These are phyloP conservation scores for Helenozyma rhizophorensis DNA, from an alignment of 805 yeast species.

Conservation along the genomic window DNA sequence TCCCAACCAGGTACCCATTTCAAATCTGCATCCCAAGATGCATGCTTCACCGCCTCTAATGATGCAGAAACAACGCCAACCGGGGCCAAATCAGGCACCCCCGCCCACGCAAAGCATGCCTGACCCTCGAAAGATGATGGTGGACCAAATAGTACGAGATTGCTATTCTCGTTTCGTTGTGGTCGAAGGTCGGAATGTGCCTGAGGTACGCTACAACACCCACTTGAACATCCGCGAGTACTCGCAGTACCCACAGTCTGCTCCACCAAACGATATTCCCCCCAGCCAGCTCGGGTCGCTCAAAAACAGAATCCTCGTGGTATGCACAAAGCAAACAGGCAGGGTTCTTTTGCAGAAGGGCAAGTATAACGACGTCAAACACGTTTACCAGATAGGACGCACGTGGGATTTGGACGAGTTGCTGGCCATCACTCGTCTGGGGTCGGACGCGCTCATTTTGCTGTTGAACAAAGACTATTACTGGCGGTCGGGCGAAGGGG, in stretches of 20 bases:
- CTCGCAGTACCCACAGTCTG: conserved; percentile 58
- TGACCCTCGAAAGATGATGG: conserved; percentile 18
- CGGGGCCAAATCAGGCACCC: too few relatives aligned
- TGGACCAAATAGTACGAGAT: conserved; percentile 32
- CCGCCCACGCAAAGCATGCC: too few relatives aligned
- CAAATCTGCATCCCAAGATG: too few relatives aligned
- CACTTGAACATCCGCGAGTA: conserved; percentile 77
- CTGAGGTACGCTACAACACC: conserved; percentile 53
- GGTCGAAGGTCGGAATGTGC: conserved; percentile 13
- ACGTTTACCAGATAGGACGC: conserved; percentile 82
- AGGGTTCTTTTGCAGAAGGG: conserved; percentile 79
- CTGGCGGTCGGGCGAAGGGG: conserved; percentile 53
- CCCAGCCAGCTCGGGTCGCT: conserved; percentile 27
- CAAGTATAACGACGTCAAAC: conserved; percentile 63
- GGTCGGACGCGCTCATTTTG: conserved; percentile 54
- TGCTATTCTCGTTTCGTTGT: conserved; percentile 30
- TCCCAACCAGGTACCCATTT: too few relatives aligned
- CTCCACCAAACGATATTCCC: conserved; percentile 62
- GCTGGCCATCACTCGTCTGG: conserved; percentile 46
- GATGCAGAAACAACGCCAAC: too few relatives aligned
- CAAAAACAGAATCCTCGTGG: conserved; percentile 58
- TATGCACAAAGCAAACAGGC: conserved; percentile 63
- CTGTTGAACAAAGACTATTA: conserved; percentile 73
- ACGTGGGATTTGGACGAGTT: conserved; percentile 85
- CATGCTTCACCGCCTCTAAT: too few relatives aligned